Evolutionary conservation across 2,329 filamentous ascomycete species (phyloP).

Genomic region (Botrytis elliptica): DNA sequence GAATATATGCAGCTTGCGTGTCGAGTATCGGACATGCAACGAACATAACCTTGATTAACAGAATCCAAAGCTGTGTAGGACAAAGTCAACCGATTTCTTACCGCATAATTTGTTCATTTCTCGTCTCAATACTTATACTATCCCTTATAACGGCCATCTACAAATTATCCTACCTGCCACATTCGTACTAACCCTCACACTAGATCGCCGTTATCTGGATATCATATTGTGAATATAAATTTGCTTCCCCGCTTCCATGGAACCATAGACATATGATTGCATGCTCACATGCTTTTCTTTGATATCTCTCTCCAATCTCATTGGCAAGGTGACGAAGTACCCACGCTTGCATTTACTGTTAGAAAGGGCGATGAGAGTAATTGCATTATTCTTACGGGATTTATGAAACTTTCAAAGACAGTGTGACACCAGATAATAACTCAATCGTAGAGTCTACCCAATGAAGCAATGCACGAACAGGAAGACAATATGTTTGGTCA

Average conservation of each 20-base stretch:
- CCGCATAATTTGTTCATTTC: neutral
- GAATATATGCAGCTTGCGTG: neutral
- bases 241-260: neutral
- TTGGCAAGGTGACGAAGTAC: neutral
- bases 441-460: neutral
- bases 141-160: neutral
- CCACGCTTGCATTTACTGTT: neutral
- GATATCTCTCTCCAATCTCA: neutral
- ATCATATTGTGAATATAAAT: neutral
- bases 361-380: neutral
- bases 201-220: neutral
- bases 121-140: neutral
- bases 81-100: neutral
- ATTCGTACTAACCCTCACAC: neutral
- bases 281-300: neutral
- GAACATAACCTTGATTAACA: neutral
- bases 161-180: neutral
- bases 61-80: neutral
- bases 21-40: neutral
- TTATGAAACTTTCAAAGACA: neutral
- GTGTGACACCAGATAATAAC: neutral
- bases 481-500: slow-evolving; percentile 46
- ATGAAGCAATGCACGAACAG: neutral
- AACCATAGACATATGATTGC: neutral
- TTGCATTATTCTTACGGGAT: neutral